Conservation (phyloP, 2,329 filamentous ascomycete genomes). For the Penicillium sp. region DNA sequence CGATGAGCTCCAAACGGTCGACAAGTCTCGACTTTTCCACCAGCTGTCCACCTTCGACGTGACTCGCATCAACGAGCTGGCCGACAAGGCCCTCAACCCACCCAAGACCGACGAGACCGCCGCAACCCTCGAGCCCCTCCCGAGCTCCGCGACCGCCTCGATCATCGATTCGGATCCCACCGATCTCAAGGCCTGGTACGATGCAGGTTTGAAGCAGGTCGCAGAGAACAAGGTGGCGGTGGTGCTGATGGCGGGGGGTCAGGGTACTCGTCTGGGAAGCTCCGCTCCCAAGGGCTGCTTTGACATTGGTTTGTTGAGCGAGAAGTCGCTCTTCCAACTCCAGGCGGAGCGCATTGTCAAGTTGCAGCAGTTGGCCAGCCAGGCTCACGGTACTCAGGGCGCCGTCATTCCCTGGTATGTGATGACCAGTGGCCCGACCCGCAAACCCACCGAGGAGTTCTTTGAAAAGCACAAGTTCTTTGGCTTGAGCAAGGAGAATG, state of each 20-base stretch:
- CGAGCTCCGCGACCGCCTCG: slow-evolving; percentile 77
- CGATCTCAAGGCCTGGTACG: slow-evolving; percentile 79
- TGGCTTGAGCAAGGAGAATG: slow-evolving; percentile 76
- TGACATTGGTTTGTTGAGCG: slow-evolving; percentile 86
- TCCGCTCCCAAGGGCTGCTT: slow-evolving; percentile 96
- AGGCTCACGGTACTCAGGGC: slow-evolving; percentile 55
- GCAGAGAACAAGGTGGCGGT: slow-evolving; percentile 69
- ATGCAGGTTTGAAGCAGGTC: slow-evolving; percentile 60
- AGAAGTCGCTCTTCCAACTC: slow-evolving; percentile 95
- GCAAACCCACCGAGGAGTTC: slow-evolving; percentile 85
- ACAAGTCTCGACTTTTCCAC: slow-evolving; percentile 72
- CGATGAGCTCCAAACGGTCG: slow-evolving; percentile 65
- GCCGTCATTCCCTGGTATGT: slow-evolving; percentile 92
- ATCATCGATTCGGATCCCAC: slow-evolving; percentile 79
- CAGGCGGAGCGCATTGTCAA: slow-evolving; percentile 91
- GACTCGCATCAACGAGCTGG: slow-evolving; percentile 78
- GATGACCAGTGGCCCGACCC: slow-evolving; percentile 96
- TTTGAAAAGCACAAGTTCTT: slow-evolving; percentile 89
- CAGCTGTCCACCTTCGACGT: slow-evolving; percentile 82
- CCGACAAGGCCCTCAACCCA: slow-evolving; percentile 73
- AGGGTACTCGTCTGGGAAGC: slow-evolving; percentile 90
- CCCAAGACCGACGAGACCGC: slow-evolving; percentile 50
- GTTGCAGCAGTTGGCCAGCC: slow-evolving; percentile 72
- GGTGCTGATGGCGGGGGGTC: slow-evolving; percentile 93
- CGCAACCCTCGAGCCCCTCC: slow-evolving; percentile 73